These are phyloP conservation scores for Rhypophila decipiens DNA, from an alignment of 495 filamentous ascomycete species.

Conservation along the genomic window DNA sequence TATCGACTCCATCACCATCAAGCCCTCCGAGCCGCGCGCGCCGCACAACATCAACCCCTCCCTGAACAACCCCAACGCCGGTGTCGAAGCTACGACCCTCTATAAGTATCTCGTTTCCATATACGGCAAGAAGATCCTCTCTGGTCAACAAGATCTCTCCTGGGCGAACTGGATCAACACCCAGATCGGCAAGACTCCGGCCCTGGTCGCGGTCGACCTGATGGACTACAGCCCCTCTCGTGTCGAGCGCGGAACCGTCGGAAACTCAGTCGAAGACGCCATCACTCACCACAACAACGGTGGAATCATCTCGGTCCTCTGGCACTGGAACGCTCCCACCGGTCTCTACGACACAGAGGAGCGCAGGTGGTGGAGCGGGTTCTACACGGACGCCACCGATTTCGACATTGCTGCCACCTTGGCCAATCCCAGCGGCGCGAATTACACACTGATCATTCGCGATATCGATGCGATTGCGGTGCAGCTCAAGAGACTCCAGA, in stretches of 20 bases:
- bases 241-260: constrained; percentile 30
- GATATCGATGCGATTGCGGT: constrained; percentile 46
- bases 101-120: constrained; percentile 34
- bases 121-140: constrained; percentile 42
- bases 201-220: constrained; percentile 36
- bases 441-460: constrained; percentile 41
- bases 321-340: constrained; percentile 40
- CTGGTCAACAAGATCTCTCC: constrained; percentile 39
- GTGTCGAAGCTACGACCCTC: constrained; percentile 17
- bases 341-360: constrained; percentile 33
- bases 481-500: constrained; percentile 34
- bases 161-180: constrained; percentile 29
- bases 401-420: constrained; percentile 36
- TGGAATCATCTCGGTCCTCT: constrained; percentile 40
- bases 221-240: constrained; percentile 44
- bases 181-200: constrained; percentile 41
- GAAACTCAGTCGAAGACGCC: constrained; percentile 38
- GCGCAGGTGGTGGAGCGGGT: constrained; percentile 41
- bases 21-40: constrained; percentile 27
- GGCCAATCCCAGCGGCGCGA: constrained; percentile 26
- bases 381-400: constrained; percentile 41
- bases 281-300: constrained; percentile 33
- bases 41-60: constrained; percentile 29
- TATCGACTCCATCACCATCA: constrained; percentile 36
- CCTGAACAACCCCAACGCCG: constrained; percentile 25